phyloP scores from a whole-genome alignment of 257 asterid genomes.

The Euphrasia confusa region DNA sequence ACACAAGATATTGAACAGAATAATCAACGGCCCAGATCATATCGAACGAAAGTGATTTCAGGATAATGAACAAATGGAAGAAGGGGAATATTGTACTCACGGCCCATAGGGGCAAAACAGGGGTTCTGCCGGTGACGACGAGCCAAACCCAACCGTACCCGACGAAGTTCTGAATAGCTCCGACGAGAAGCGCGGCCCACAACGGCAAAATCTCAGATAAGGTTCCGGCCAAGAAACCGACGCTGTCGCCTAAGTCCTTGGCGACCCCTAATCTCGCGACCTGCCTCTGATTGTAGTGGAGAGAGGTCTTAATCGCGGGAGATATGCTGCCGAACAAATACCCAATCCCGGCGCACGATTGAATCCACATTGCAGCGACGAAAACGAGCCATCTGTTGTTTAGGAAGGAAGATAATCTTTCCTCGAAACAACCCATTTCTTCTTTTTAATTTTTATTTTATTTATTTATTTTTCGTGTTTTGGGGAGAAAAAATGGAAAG shows the following conservation, averaged over 20 bases:
- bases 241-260: conserved; percentile 76
- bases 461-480: not conserved
- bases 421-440: conserved; percentile 25
- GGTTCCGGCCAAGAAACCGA: conserved; percentile 62
- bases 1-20: too few species aligned
- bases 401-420: conserved; percentile 30
- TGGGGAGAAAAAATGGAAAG: not conserved
- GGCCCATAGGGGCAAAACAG: conserved; percentile 72
- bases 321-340: conserved; percentile 79
- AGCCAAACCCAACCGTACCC: conserved; percentile 86
- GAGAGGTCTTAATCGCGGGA: conserved; percentile 51
- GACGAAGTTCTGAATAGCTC: conserved; percentile 67
- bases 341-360: conserved; percentile 83
- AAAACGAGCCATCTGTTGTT: conserved; percentile 75
- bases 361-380: conserved; percentile 87
- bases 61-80: not conserved
- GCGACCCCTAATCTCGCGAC: conserved; percentile 77
- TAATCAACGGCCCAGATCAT: conserved; percentile 12
- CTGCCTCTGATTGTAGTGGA: conserved; percentile 67
- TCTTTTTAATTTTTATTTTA: not conserved
- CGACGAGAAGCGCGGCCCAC: conserved; percentile 61
- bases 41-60: not conserved
- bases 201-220: conserved; percentile 59
- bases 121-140: conserved; percentile 43
- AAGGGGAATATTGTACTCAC: conserved; percentile 46